Evolutionary conservation across 495 filamentous ascomycete genomes (phyloP).

Genomic region (Delitschia confertaspora): DNA sequence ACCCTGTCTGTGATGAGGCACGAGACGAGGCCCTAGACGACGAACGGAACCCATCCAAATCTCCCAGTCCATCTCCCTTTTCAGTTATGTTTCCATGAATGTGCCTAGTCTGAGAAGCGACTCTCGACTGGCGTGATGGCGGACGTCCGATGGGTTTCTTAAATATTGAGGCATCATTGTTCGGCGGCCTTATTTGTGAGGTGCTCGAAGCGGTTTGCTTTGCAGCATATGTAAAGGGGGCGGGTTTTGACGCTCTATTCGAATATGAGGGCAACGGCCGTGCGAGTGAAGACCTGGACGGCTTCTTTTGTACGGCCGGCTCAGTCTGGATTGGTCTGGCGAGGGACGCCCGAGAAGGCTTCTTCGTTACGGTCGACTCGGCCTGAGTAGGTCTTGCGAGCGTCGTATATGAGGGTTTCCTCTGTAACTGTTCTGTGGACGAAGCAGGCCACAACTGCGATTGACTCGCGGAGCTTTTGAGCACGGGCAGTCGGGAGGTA

Average conservation of each 20-base stretch:
- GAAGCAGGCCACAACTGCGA: slow-evolving; percentile 12
- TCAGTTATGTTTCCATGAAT: neutral
- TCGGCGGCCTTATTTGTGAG: slow-evolving; percentile 6
- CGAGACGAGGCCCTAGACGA: slow-evolving; percentile 25
- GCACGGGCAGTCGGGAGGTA: slow-evolving; percentile 30
- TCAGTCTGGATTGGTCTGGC: slow-evolving; percentile 1
- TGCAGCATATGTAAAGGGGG: slow-evolving; percentile 12
- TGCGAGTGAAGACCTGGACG: neutral
- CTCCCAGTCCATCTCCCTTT: slow-evolving; percentile 25
- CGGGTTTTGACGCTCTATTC: slow-evolving; percentile 4
- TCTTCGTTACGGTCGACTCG: slow-evolving; percentile 16
- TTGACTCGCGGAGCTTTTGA: slow-evolving; percentile 12
- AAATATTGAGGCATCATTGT: slow-evolving; percentile 7
- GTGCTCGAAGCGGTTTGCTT: slow-evolving; percentile 2
- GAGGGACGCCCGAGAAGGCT: slow-evolving; percentile 15
- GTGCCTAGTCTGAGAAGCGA: slow-evolving; percentile 1
- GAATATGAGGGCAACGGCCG: slow-evolving; percentile 7
- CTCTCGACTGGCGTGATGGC: slow-evolving; percentile 17
- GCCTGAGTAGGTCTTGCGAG: slow-evolving; percentile 7
- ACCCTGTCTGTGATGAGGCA: slow-evolving; percentile 21
- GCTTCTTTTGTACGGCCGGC: neutral
- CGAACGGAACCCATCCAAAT: slow-evolving; percentile 24
- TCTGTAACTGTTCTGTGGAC: slow-evolving; percentile 21
- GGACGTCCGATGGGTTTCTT: slow-evolving; percentile 29
- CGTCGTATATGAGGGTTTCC: slow-evolving; percentile 19